phyloP scores from a whole-genome alignment of 2,329 filamentous ascomycete species.

The Fusarium sulawesiense region DNA sequence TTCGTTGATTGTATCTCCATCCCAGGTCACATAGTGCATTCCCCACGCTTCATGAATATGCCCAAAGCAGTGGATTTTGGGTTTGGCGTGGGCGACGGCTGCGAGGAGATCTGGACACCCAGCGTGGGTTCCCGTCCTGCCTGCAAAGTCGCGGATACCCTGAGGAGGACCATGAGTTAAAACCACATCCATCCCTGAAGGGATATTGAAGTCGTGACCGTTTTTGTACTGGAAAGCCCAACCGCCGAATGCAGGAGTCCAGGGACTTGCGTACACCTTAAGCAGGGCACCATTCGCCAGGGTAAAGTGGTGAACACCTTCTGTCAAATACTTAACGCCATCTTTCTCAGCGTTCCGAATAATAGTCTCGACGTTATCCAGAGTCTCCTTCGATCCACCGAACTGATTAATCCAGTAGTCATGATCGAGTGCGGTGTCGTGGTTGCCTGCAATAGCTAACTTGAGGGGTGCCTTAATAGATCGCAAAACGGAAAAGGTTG shows the following conservation, averaged over 20 bases:
- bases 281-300: conserved; percentile 63
- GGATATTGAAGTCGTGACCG: conserved; percentile 55
- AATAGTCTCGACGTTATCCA: conserved; percentile 52
- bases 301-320: conserved; percentile 60
- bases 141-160: conserved; percentile 60
- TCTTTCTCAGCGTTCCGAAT: conserved; percentile 52
- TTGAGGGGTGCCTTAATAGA: conserved; percentile 61
- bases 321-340: conserved; percentile 60
- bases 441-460: conserved; percentile 66
- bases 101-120: conserved; percentile 60
- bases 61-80: conserved; percentile 66
- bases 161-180: conserved; percentile 67
- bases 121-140: conserved; percentile 43
- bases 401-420: conserved; percentile 25
- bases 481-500: conserved; percentile 57
- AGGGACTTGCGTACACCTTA: conserved; percentile 64
- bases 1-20: conserved; percentile 55
- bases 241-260: conserved; percentile 58
- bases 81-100: conserved; percentile 57
- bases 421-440: conserved; percentile 60
- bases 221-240: conserved; percentile 64
- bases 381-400: conserved; percentile 35
- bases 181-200: conserved; percentile 56
- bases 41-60: conserved; percentile 73
- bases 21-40: conserved; percentile 64